phyloP scores from a whole-genome alignment of 2,329 filamentous ascomycete genomes.

The Fusarium ambrosium region DNA sequence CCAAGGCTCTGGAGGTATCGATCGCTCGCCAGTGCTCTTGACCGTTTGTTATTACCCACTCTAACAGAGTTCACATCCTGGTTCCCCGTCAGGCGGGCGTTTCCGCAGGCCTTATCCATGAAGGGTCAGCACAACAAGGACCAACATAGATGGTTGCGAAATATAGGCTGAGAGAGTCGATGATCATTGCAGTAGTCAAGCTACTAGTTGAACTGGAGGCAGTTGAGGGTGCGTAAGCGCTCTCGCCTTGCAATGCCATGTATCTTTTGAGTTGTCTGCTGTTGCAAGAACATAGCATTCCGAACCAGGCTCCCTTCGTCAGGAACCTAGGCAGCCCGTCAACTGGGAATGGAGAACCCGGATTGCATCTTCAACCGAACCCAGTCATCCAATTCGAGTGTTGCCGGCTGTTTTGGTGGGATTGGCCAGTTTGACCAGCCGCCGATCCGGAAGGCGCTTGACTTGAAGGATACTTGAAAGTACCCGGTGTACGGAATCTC shows the following conservation, averaged over 20 bases:
- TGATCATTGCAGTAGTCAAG: background rate
- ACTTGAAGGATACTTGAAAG: conserved; percentile 4
- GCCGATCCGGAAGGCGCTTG: conserved; percentile 4
- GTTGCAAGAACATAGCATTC: background rate
- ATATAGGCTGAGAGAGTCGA: background rate
- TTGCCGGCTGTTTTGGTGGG: background rate
- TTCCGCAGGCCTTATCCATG: conserved; percentile 26
- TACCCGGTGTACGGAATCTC: background rate
- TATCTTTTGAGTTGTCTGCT: background rate
- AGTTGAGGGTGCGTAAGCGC: background rate
- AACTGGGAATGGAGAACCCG: background rate
- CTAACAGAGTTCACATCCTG: conserved; percentile 5
- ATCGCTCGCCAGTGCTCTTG: conserved; percentile 4
- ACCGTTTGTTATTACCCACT: conserved; percentile 1
- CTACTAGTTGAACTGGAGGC: background rate
- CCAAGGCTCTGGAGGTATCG: conserved; percentile 18
- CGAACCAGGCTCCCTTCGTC: background rate
- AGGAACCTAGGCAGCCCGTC: background rate
- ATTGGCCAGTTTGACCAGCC: background rate
- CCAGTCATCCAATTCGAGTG: background rate
- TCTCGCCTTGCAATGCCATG: background rate
- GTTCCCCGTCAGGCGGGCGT: conserved; percentile 20
- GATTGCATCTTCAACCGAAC: background rate
- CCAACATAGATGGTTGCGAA: conserved; percentile 5
- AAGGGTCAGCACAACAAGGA: conserved; percentile 10